A percentile compares a stretch with the other conserved stretches of the same genome.
Conservation (phyloP, 2,329 filamentous ascomycete species). For the Phialocephala subalpina region DNA sequence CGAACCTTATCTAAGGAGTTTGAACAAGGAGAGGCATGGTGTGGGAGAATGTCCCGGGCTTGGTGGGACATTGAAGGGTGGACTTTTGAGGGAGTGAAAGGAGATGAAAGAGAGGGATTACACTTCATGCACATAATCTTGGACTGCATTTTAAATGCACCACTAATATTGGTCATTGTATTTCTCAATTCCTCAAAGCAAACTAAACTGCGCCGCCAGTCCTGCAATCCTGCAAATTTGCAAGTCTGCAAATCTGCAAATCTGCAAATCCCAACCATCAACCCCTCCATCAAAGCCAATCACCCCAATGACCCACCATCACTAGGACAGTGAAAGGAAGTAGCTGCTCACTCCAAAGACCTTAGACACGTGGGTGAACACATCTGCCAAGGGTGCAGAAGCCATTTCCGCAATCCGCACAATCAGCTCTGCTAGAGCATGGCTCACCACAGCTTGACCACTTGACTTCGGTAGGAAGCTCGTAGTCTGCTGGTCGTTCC, state of each 20-base stretch:
- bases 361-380: background rate
- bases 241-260: too few species aligned
- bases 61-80: background rate
- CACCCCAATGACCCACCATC: too few species aligned
- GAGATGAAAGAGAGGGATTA: background rate
- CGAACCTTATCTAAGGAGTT: conserved; percentile 10
- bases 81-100: background rate
- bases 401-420: background rate
- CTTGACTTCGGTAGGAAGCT: background rate
- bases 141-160: background rate
- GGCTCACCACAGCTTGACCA: background rate
- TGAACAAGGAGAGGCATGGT: background rate
- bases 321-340: background rate
- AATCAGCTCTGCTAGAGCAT: conserved; percentile 3
- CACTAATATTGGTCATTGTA: background rate
- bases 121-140: background rate
- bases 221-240: too few species aligned
- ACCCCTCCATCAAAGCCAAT: too few species aligned
- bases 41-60: background rate
- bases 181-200: background rate
- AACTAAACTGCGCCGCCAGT: background rate
- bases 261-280: too few species aligned
- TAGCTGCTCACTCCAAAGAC: background rate
- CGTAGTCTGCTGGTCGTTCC: background rate
- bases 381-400: background rate